Evolutionary conservation across 352 stramenopile species (phyloP).

Genomic region (Pythium dissotocum): DNA sequence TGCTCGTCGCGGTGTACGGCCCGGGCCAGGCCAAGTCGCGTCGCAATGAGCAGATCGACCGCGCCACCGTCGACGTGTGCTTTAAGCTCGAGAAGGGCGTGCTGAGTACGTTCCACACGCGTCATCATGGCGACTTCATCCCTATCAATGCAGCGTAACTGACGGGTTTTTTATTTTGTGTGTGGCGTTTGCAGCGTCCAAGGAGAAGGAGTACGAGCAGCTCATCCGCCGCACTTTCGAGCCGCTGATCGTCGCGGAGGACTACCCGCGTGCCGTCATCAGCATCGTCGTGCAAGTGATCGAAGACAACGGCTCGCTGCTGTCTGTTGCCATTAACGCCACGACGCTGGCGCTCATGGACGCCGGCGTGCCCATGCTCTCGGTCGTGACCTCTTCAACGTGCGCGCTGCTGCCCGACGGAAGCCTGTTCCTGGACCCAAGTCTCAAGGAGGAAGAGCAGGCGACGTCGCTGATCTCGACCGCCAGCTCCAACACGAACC

Average conservation of each 20-base stretch:
- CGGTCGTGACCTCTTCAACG: conserved; percentile 66
- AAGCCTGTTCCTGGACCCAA: conserved; percentile 69
- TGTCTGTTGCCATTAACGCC: conserved; percentile 82
- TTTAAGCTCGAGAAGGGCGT: conserved; percentile 83
- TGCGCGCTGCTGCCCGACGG: conserved; percentile 68
- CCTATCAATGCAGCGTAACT: neutral
- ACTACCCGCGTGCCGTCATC: conserved; percentile 82
- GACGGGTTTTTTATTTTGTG: neutral
- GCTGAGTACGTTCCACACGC: conserved; percentile 43
- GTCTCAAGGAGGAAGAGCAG: conserved; percentile 69
- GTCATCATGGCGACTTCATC: neutral
- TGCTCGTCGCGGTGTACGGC: conserved; percentile 76
- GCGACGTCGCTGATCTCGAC: conserved; percentile 63
- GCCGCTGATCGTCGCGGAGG: conserved; percentile 63
- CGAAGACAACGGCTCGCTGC: conserved; percentile 78
- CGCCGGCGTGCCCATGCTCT: conserved; percentile 74
- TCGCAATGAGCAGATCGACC: conserved; percentile 64
- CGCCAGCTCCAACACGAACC: conserved; percentile 55
- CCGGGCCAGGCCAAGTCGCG: conserved; percentile 75
- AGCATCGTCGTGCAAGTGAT: conserved; percentile 87
- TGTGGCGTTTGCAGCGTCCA: conserved; percentile 45
- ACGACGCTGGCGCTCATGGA: conserved; percentile 78
- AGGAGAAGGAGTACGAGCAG: conserved; percentile 86
- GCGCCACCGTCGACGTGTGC: conserved; percentile 68
- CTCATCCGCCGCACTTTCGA: conserved; percentile 80